Evolutionary conservation across 2,329 filamentous ascomycete species (phyloP), one percentile per base, ranked within the genome.

Genomic region (Penicillium sp.): DNA sequence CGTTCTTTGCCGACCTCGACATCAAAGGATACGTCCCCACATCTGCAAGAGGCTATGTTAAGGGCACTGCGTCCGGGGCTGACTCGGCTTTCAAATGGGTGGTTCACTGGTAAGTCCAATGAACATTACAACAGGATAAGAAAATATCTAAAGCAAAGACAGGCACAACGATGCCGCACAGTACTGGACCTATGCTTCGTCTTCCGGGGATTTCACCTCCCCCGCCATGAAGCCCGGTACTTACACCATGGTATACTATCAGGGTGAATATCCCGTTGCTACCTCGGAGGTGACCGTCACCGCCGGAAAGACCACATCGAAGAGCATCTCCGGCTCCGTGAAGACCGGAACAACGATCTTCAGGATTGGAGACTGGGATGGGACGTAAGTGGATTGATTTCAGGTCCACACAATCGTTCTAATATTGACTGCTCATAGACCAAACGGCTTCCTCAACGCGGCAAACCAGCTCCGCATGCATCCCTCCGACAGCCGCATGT

Each of bases 381-480:
- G 82, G 41, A 74, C 79, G 65, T 65, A 53, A 24, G 63, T 54
- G 62, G 1, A 34, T 5, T 24, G 31, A 6, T 4, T 29, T 2
- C 3, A n/a, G n/a, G 0, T 13, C 1, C 9, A 64, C 4, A 64
- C 55, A 15, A 12, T 2, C 15, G 4, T 15, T 10, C 33, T 6
- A 8, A 19, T n/a, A 32, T 21, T 31, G n/a, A 48, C 31, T 31
- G 35, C 3, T 2, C 5, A 29, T 32, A 65, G 63, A 57, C 80
- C 80, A 19, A 77, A 72, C 6, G 81, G 80, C 15, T 83, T 86
- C 72, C 76, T 76, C 56, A 85, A 87, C 61, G 82, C 82, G 13
- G 81, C 77, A 48, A 83, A 83, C 59, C 78, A 83, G 62, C 74
- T 81, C 13, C 76, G 80, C 45, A 85, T 85, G 82, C 83, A 86